Evolutionary conservation across 1,284 basidiomycete species (phyloP), one percentile per base, ranked within the genome.

Genomic region (Naganishia sp.): DNA sequence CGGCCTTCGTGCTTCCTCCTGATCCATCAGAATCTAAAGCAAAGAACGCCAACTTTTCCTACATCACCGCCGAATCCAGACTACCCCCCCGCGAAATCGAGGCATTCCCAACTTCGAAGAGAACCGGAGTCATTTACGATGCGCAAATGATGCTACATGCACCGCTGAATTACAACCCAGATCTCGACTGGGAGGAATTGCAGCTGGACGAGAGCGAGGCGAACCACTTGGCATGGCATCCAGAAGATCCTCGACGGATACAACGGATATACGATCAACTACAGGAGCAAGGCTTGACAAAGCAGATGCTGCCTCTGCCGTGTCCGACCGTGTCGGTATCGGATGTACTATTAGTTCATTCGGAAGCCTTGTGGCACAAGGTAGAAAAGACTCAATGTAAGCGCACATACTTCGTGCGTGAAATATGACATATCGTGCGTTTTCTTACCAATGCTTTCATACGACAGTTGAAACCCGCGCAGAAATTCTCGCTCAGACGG

Each of bases 261-360:
- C 83, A 84, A n/a, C 81, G 84, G 56, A 94, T 97, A 72, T 90
- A 86, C 79, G 78, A 85, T 31, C 82, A 85, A 5, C 82, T 99
- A 41, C 81, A 84, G 18, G 78, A 82, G 45, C 82, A 83, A 50
- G 85, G 86, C n/a, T 83, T 90, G 71, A 82, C 88, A 54, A 73
- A 80, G 23, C 84, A 86, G 71, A 96, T 97, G 92, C 85, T 87
- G 72, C 84, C 84, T 67, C 81, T 99, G 41, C 86, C 86, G 0
- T 88, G 91, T 70, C 84, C 91, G 47, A 84, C 87, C 57, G 92
- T 90, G 4, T 82, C 84, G 49, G 85, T 85, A 67, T 84, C 89
- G 46, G 94, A 99, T 79, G 90, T 88, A 10, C 80, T 90, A 64
- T 86, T 96, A 10, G 92, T 98, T 1, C 95, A 99, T 77, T 89